A percentile compares a stretch with the other conserved stretches of the same genome.
These are phyloP conservation scores for Tetrahymena malaccensis DNA, from an alignment of 73 alveolate genomes.

Conservation along the genomic window DNA sequence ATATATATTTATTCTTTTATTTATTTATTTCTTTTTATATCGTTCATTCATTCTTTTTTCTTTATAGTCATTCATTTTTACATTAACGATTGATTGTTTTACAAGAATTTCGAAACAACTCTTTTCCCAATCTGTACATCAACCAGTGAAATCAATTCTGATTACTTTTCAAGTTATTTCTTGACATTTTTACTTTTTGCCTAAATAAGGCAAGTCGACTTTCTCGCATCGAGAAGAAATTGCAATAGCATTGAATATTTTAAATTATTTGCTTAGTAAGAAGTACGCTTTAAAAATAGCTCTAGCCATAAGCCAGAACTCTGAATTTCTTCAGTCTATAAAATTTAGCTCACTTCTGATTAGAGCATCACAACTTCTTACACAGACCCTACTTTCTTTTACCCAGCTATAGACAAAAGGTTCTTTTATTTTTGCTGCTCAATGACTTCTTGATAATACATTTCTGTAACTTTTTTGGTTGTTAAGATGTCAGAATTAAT, in stretches of 20 bases:
- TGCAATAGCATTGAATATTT: neutral
- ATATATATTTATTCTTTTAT: no score
- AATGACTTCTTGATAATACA: neutral
- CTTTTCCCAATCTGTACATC: neutral
- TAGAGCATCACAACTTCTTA: neutral
- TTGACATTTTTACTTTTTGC: neutral
- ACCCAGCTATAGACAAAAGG: neutral
- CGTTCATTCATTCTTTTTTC: neutral
- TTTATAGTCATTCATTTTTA: neutral
- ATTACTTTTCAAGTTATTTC: neutral
- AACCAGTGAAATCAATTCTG: neutral
- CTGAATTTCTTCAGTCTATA: neutral
- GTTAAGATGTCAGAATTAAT: neutral
- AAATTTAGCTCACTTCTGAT: neutral
- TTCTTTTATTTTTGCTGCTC: neutral
- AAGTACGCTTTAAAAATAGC: neutral
- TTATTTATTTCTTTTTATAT: no score
- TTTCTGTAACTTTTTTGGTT: neutral
- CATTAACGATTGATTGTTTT: no score
- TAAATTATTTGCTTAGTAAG: neutral
- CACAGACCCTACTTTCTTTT: neutral
- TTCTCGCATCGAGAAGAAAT: neutral
- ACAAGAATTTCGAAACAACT: neutral
- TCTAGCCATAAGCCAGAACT: neutral
- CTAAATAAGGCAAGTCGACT: neutral